These are phyloP conservation scores for Trapa bicornis DNA, from an alignment of 345 rosid genomes.

Conservation along the genomic window DNA sequence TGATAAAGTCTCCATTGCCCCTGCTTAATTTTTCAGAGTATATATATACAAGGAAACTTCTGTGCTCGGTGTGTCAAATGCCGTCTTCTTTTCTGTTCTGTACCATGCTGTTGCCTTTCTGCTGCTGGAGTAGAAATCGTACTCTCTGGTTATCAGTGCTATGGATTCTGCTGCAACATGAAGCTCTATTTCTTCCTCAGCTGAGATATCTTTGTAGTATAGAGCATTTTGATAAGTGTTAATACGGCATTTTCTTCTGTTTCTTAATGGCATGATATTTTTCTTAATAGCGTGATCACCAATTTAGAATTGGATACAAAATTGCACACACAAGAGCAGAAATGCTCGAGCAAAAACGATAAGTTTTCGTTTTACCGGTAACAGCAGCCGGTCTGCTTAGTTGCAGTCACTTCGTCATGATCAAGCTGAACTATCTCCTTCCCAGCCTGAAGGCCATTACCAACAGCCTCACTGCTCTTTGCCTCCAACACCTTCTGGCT, in stretches of 20 bases:
- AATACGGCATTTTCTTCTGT: too few species aligned
- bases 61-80: neutral
- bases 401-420: conserved; percentile 56
- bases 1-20: conserved; percentile 81
- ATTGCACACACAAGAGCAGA: neutral
- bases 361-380: conserved; percentile 13
- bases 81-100: neutral
- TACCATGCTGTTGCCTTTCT: neutral
- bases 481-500: conserved; percentile 37
- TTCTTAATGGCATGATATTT: too few species aligned
- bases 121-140: neutral
- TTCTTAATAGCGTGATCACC: neutral
- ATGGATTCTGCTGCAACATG: neutral
- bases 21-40: conserved; percentile 29
- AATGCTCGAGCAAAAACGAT: neutral
- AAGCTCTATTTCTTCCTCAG: neutral
- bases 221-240: too few species aligned
- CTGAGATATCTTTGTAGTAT: neutral
- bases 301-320: neutral
- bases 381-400: conserved; percentile 52
- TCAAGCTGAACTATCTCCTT: conserved; percentile 39
- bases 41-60: neutral
- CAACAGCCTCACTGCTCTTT: conserved; percentile 25
- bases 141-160: neutral
- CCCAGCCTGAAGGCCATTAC: conserved; percentile 24